Conservation (phyloP, 2,329 filamentous ascomycete species). For the Colletotrichum chrysophilum region DNA sequence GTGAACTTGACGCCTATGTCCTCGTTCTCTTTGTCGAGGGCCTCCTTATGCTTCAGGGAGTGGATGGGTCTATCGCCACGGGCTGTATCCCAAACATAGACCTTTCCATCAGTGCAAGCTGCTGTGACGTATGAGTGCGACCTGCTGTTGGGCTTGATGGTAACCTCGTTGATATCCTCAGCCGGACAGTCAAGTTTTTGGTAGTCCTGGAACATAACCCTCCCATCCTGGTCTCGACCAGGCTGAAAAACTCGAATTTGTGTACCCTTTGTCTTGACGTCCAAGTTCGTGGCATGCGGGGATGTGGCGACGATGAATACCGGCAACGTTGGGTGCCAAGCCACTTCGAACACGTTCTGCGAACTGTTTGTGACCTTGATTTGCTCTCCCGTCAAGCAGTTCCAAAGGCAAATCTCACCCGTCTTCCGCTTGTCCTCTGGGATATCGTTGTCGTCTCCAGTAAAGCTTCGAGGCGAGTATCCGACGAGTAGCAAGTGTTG, state of each 20-base stretch:
- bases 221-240: constrained; percentile 30
- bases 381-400: constrained; percentile 47
- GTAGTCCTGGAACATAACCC: constrained; percentile 47
- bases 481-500: constrained; percentile 63
- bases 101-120: constrained; percentile 65
- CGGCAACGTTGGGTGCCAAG: constrained; percentile 62
- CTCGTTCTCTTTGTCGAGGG: constrained; percentile 53
- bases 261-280: constrained; percentile 49
- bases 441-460: constrained; percentile 60
- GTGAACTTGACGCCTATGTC: constrained; percentile 70
- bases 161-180: constrained; percentile 67
- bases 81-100: constrained; percentile 68
- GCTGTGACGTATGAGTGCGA: constrained; percentile 61
- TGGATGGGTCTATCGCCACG: constrained; percentile 61
- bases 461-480: constrained; percentile 64
- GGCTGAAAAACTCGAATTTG: constrained; percentile 62
- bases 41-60: constrained; percentile 56
- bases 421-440: constrained; percentile 62
- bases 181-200: constrained; percentile 65
- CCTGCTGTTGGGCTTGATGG: constrained; percentile 60
- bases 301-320: constrained; percentile 65
- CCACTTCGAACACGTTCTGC: constrained; percentile 68
- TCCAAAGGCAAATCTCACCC: constrained; percentile 66
- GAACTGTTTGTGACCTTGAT: constrained; percentile 56
- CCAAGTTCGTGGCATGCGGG: constrained; percentile 49